Evolutionary conservation across 768 basidiomycete genomes (phyloP), one percentile per base, ranked within the genome.

Genomic region (Rhizopogon roseolus): DNA sequence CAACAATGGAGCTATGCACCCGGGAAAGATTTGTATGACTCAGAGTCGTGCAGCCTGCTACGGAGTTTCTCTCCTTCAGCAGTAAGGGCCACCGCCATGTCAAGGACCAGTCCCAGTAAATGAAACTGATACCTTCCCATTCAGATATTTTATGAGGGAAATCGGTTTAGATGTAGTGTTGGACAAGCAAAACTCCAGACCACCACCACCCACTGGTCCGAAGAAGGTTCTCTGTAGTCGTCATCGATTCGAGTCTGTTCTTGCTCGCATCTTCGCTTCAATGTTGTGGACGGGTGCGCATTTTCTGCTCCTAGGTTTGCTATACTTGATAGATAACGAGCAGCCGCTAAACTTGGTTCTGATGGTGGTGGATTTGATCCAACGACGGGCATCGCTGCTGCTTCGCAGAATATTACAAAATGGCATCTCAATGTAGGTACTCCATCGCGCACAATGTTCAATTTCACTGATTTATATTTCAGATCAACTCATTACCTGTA

Each of bases 401-500:
- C 50, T 2, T 50, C 41, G 13, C 53, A 49, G 4, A 36, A 48
- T 11, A 39, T 40, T 3, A 50, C 28, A 28, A 2, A 49, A 28
- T 58, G 48, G 57, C 57, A 50, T 29, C 27, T 61, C 25, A 55
- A 53, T 53, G 60, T 61, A 10, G 43, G 60, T 36, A 9, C 14
- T 17, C n/a, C 27, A 50, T 16, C 29, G 7, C 11, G 14, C 29
- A 25, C 8, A 17, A 0, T 10, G 9, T 3, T 5, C 19, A 22
- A 28, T 6, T 17, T 9, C 7, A 7, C 17, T 25, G 11, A 19
- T 49, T 1, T 40, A 29, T 4, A 1, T 6, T 7, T 19, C 11
- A 62, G 60, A 59, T 62, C 32, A 61, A 62, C 34, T 3, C 4
- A n/a, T 17, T 53, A 32, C 54, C 60, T 32, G 60, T 62, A 6